These are phyloP conservation scores for Penicillium sp. DNA, from an alignment of 2,329 filamentous ascomycete species.

Conservation along the genomic window DNA sequence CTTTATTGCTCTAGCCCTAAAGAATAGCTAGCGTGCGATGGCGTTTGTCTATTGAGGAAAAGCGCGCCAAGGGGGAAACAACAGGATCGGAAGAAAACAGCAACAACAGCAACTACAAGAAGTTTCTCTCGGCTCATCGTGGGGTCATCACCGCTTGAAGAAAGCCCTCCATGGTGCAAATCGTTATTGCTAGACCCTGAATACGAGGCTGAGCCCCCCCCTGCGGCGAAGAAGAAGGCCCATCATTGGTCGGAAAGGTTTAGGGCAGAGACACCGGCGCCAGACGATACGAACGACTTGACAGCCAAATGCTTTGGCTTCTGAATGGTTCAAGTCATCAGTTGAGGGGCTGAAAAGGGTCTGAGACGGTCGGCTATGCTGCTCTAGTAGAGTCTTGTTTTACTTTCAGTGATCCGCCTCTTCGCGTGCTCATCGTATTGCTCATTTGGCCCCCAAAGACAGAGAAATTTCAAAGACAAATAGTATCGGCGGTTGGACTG, in stretches of 20 bases:
- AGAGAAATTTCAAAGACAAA: neutral
- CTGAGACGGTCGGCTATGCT: neutral
- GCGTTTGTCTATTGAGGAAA: neutral
- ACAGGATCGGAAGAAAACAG: neutral
- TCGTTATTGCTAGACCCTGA: slow-evolving; percentile 10
- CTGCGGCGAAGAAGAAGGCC: neutral
- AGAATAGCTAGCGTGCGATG: neutral
- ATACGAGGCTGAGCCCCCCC: slow-evolving; percentile 10
- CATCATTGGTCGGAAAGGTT: neutral
- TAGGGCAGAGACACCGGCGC: slow-evolving; percentile 5
- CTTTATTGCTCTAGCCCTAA: neutral
- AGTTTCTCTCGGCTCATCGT: neutral
- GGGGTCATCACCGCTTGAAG: slow-evolving; percentile 7
- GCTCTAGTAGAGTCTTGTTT: neutral
- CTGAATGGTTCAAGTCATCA: neutral
- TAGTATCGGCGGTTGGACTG: neutral
- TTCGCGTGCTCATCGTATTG: neutral
- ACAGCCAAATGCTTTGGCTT: neutral
- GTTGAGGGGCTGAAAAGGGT: neutral
- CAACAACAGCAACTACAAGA: neutral
- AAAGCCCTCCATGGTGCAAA: neutral
- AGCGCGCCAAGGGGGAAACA: neutral
- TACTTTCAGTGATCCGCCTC: neutral
- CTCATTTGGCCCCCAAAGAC: neutral
- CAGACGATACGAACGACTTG: slow-evolving; percentile 3